phyloP scores from a whole-genome alignment of 345 rosid genomes.

The Citrus hindsii region DNA sequence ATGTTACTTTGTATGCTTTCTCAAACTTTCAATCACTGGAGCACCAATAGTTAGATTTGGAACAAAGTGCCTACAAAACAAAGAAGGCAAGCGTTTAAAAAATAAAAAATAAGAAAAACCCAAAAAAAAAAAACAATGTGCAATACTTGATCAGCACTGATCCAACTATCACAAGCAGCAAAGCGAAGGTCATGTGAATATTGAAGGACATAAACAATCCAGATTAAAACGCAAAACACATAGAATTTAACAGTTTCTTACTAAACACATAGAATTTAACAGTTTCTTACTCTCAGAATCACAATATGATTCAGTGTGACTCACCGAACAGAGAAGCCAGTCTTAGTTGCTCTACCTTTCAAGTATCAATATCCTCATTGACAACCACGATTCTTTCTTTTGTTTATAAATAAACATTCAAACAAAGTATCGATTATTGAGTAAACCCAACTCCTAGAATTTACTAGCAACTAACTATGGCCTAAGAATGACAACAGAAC shows the following conservation, averaged over 20 bases:
- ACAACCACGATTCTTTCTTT: neutral
- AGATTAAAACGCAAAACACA: neutral
- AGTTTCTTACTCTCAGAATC: neutral
- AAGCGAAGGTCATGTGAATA: neutral
- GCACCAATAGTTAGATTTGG: conserved; percentile 90
- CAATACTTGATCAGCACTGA: neutral
- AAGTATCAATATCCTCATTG: neutral
- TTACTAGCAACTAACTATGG: neutral
- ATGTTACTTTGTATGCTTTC: conserved; percentile 77
- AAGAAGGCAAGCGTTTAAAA: conserved; percentile 4
- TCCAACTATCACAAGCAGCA: neutral
- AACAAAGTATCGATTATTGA: neutral
- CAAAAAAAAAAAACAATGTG: neutral
- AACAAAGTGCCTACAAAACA: conserved; percentile 65
- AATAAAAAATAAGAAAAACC: neutral
- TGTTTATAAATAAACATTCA: neutral
- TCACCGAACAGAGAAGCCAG: neutral
- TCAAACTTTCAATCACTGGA: conserved; percentile 81
- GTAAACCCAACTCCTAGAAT: neutral
- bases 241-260: neutral
- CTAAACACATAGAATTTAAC: neutral
- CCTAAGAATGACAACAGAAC: neutral
- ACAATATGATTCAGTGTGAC: neutral
- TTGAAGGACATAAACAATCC: neutral
- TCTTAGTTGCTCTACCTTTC: neutral